Evolutionary conservation across 257 asterid species (phyloP).

Genomic region (Nicotiana otophora): DNA sequence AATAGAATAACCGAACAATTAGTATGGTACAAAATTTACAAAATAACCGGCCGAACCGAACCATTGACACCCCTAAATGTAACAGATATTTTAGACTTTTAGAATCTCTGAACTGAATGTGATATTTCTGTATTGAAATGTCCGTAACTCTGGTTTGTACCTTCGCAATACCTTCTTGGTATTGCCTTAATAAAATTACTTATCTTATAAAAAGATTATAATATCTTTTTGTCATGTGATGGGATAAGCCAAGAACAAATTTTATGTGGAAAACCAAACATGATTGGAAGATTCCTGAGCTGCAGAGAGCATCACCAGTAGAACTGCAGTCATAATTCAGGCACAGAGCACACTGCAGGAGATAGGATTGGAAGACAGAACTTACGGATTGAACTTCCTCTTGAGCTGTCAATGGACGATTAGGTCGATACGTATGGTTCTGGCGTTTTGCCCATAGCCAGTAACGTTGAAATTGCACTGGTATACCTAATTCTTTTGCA

Average conservation of each 20-base stretch:
- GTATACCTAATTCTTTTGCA: conserved; percentile 74
- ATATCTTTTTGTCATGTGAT: not conserved
- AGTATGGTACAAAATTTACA: too few relatives aligned
- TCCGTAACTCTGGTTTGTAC: too few relatives aligned
- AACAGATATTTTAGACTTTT: too few relatives aligned
- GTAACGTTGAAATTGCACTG: conserved; percentile 75
- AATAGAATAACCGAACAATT: too few relatives aligned
- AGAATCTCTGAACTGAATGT: too few relatives aligned
- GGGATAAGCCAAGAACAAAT: not conserved
- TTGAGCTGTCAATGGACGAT: conserved; percentile 61
- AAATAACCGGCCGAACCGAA: too few relatives aligned
- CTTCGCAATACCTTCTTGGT: too few relatives aligned
- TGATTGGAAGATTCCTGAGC: too few relatives aligned
- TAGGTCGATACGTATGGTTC: conserved; percentile 85
- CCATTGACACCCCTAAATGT: too few relatives aligned
- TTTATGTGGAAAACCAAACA: not conserved
- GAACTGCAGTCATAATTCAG: conserved; percentile 4
- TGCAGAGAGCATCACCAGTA: not conserved
- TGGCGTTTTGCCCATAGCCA: conserved; percentile 95
- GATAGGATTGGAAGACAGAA: conserved; percentile 10
- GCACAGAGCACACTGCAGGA: not conserved
- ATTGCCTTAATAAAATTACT: too few relatives aligned
- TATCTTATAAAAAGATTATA: too few relatives aligned
- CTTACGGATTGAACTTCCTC: conserved; percentile 80
- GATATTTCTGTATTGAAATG: too few relatives aligned